A percentile compares a stretch with the other conserved stretches of the same genome.
These are phyloP conservation scores for Beauveria bassiana DNA, from an alignment of 2,329 filamentous ascomycete species.

Conservation along the genomic window DNA sequence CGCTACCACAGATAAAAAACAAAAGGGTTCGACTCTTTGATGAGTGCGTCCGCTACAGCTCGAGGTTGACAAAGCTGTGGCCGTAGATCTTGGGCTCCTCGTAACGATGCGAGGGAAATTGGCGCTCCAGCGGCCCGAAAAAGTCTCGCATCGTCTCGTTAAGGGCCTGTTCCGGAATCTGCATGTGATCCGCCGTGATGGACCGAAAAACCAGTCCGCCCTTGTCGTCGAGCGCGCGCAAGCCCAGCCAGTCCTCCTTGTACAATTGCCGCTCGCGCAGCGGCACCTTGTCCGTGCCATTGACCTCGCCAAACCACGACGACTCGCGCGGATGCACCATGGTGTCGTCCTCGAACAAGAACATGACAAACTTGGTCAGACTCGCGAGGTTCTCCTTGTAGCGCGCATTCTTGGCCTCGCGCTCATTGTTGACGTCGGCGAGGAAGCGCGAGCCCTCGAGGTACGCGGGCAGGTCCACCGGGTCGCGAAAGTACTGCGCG, in stretches of 20 bases:
- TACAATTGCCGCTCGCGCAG: slow-evolving; percentile 68
- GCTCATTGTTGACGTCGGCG: slow-evolving; percentile 95
- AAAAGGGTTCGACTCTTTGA: background rate
- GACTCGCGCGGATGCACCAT: slow-evolving; percentile 87
- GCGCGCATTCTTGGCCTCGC: slow-evolving; percentile 58
- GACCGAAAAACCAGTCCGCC: slow-evolving; percentile 70
- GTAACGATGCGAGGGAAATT: slow-evolving; percentile 19
- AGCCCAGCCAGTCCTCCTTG: slow-evolving; percentile 85
- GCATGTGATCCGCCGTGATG: slow-evolving; percentile 76
- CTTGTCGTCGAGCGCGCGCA: slow-evolving; percentile 70
- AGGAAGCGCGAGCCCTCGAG: slow-evolving; percentile 78
- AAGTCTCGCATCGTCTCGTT: slow-evolving; percentile 58
- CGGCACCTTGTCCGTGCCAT: slow-evolving; percentile 57
- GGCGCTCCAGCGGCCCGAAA: slow-evolving; percentile 47
- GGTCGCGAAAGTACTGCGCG: slow-evolving; percentile 87
- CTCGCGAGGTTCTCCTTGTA: slow-evolving; percentile 65
- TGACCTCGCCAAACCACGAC: slow-evolving; percentile 84
- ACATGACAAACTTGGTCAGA: slow-evolving; percentile 78
- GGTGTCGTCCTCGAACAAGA: slow-evolving; percentile 78
- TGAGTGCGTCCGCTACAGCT: background rate
- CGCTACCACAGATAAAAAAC: background rate
- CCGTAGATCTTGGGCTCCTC: slow-evolving; percentile 15
- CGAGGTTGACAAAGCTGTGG: background rate
- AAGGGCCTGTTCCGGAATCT: slow-evolving; percentile 59
- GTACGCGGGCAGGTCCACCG: slow-evolving; percentile 56